A percentile compares a stretch with the other conserved stretches of the same genome.
Evolutionary conservation across 768 basidiomycete species (phyloP).

Genomic region (Ramaria sp.): DNA sequence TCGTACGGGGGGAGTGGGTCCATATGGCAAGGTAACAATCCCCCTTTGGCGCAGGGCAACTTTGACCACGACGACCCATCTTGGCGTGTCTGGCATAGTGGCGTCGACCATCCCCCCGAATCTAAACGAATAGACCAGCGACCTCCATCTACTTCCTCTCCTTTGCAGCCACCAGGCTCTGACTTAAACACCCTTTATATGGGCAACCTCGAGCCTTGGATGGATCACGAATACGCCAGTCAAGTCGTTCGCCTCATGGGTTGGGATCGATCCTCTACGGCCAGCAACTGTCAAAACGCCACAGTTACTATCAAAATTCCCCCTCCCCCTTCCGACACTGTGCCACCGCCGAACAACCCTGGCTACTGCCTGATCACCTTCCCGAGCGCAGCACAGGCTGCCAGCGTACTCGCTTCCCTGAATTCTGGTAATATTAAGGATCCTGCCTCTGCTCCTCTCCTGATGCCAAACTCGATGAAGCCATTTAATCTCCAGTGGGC

Average conservation of each 20-base stretch:
- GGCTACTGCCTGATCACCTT: constrained; percentile 87
- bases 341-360: constrained; percentile 69
- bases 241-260: constrained; percentile 80
- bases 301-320: constrained; percentile 54
- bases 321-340: constrained; percentile 41
- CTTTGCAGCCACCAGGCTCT: constrained; percentile 21
- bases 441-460: constrained; percentile 28
- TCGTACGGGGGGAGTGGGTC: constrained; percentile 3
- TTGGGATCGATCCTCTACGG: constrained; percentile 48
- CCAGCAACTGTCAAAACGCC: constrained; percentile 1
- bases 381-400: constrained; percentile 56
- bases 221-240: constrained; percentile 92
- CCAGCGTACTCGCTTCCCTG: constrained; percentile 60
- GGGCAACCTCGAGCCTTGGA: constrained; percentile 88
- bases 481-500: constrained; percentile 82
- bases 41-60: not conserved
- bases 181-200: constrained; percentile 54
- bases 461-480: constrained; percentile 79
- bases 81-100: not conserved
- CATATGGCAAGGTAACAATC: constrained; percentile 1
- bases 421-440: constrained; percentile 23
- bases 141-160: constrained; percentile 17
- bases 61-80: not conserved
- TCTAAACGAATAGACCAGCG: not conserved
- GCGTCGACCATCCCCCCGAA: not conserved